Base-by-base conservation (phyloP, 768 basidiomycete species). In the Tulasnella sp. region DNA sequence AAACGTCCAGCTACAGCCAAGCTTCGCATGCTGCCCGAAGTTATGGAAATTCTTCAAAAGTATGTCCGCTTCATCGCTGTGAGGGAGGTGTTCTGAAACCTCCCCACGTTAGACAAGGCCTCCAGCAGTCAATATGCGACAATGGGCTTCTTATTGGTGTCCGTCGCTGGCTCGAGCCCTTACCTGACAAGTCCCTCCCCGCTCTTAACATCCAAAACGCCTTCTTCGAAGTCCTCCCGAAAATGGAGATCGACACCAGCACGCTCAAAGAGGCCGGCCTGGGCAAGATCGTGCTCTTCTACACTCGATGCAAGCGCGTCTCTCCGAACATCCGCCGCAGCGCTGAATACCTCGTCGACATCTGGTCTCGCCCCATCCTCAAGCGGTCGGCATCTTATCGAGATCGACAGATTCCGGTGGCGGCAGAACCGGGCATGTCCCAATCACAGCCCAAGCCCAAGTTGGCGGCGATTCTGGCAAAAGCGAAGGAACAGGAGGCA, bases 191-290 rank as follows among this genome's bases (percentile, higher is more conserved):
- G 77, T 97, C 96, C 1, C 89, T 99, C 3, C 98, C 98, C 0
- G 95, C 96, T 4, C 89, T 99, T 76, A 97, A 97, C 85, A 98
- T 99, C 83, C 98, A 98, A 84, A 92, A 92, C 71, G 93, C 96
- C 76, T 92, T 99, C 82, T 95, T 99, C 86, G 89, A 90, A 42
- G 89, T 92, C 76, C 87, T 99, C 14, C 88, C 88, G 81, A 95
- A 93, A 81, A 95, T 99, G 92, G 94, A 93, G 83, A 96, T 98
- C 83, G 97, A 98, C 86, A 91, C 92, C 42, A 85, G 91, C 27
- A 94, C 94, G 7, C 92, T 99, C 82, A 97, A 97, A 84, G 95
- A 97, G 84, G 94, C 94, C 1, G 91, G 92, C 0, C 88, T 99
- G 5, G 98, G 98, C 21, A 92, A 92, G 79, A 89, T 99, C 82